Percentiles rank a stretch among this genome's conserved stretches.
Conservation (phyloP, 352 stramenopile species). For the Globisporangium abappressorium region DNA sequence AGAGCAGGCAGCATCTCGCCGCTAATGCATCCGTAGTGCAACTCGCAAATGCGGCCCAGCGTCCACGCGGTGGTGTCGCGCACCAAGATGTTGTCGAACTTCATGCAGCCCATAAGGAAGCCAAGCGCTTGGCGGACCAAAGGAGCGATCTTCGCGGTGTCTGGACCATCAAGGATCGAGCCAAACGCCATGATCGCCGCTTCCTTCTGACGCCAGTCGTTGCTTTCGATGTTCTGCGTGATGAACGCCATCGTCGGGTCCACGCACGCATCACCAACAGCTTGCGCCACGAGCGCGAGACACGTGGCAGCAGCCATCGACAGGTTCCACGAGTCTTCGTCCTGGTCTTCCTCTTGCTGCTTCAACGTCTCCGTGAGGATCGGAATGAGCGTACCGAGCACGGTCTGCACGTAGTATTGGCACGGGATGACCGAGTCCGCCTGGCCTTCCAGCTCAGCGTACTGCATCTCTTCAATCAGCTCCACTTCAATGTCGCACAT, state of each 20-base stretch:
- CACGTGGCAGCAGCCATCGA: slow-evolving; percentile 94
- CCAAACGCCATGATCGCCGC: slow-evolving; percentile 97
- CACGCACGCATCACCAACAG: slow-evolving; percentile 91
- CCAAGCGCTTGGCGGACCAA: slow-evolving; percentile 93
- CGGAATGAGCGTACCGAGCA: slow-evolving; percentile 87
- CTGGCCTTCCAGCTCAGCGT: slow-evolving; percentile 62
- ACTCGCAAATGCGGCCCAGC: slow-evolving; percentile 93
- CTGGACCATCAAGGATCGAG: slow-evolving; percentile 93
- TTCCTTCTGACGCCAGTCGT: slow-evolving; percentile 95
- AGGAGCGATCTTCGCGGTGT: slow-evolving; percentile 87
- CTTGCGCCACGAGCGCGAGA: slow-evolving; percentile 91
- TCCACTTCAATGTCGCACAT: slow-evolving; percentile 96
- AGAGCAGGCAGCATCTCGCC: slow-evolving; percentile 87
- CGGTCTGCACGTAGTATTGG: slow-evolving; percentile 87
- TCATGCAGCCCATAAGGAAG: slow-evolving; percentile 91
- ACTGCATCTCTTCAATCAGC: slow-evolving; percentile 90
- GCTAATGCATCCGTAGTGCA: slow-evolving; percentile 91
- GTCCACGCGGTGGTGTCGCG: slow-evolving; percentile 97
- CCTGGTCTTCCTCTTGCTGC: slow-evolving; percentile 93
- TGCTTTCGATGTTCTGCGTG: slow-evolving; percentile 91
- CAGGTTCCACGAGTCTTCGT: slow-evolving; percentile 94
- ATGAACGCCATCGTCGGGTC: slow-evolving; percentile 94
- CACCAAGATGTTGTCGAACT: slow-evolving; percentile 91
- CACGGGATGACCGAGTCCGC: slow-evolving; percentile 61
- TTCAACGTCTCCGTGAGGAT: slow-evolving; percentile 92